These are phyloP conservation scores for Epichloe sibirici DNA, from an alignment of 2,329 filamentous ascomycete species.

Conservation along the genomic window DNA sequence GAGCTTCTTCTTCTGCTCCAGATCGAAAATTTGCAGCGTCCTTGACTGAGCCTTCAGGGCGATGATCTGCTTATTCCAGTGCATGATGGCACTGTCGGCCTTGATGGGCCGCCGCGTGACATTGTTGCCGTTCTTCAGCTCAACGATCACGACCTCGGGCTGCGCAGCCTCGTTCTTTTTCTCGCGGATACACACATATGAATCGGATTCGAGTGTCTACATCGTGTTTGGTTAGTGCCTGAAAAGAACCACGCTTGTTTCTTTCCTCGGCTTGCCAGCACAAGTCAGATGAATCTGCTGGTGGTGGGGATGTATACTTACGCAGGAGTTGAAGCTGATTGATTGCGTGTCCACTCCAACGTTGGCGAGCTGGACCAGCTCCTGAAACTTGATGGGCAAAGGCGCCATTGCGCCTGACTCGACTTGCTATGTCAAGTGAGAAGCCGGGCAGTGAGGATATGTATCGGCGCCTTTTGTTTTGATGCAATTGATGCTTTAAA, in stretches of 20 bases:
- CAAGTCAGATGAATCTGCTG: neutral
- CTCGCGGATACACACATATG: constrained; percentile 92
- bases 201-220: constrained; percentile 94
- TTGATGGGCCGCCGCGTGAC: constrained; percentile 92
- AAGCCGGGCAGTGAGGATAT: constrained; percentile 7
- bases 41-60: constrained; percentile 88
- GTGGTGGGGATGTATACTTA: constrained; percentile 22
- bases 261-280: neutral
- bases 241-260: neutral
- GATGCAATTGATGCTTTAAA: constrained; percentile 13
- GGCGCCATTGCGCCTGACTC: constrained; percentile 42
- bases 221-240: neutral
- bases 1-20: constrained; percentile 84
- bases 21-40: constrained; percentile 95
- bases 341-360: constrained; percentile 33
- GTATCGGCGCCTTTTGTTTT: neutral
- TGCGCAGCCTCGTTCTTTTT: constrained; percentile 75
- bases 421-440: constrained; percentile 13
- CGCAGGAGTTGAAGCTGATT: constrained; percentile 73
- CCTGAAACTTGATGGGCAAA: constrained; percentile 86
- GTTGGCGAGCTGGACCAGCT: constrained; percentile 60
- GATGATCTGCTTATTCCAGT: constrained; percentile 93
- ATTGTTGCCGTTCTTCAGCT: constrained; percentile 96
- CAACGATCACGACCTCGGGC: constrained; percentile 92
- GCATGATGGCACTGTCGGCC: constrained; percentile 99